A percentile compares a stretch with the other conserved stretches of the same genome.
phyloP scores from a whole-genome alignment of 768 basidiomycete genomes.

The Trametes punicea region DNA sequence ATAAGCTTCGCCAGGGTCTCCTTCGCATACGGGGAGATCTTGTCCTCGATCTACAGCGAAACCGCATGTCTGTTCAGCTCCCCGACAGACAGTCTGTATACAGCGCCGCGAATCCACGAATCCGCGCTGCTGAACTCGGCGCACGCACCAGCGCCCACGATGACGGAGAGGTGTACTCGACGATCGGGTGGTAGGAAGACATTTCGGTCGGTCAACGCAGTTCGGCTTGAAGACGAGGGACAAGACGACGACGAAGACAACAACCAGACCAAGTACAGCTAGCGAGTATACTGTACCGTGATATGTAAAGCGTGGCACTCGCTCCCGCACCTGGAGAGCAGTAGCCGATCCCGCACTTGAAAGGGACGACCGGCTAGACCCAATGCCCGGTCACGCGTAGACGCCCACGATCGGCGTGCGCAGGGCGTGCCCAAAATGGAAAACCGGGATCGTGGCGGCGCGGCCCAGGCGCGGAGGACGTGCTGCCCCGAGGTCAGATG shows the following conservation, averaged over 20 bases:
- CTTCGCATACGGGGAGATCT: slow-evolving; percentile 88
- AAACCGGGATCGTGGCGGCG: slow-evolving; percentile 9
- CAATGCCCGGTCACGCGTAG: slow-evolving; percentile 3
- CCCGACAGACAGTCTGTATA: background rate
- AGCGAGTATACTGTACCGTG: too few species aligned
- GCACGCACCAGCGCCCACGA: slow-evolving; percentile 81
- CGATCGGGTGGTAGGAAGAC: slow-evolving; percentile 53
- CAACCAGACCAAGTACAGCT: too few species aligned
- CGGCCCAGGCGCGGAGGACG: slow-evolving; percentile 5
- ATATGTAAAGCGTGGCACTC: too few species aligned
- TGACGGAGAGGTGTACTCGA: slow-evolving; percentile 74
- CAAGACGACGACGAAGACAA: too few species aligned
- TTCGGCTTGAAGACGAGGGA: too few species aligned
- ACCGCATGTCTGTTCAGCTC: slow-evolving; percentile 8
- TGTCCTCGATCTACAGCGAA: slow-evolving; percentile 73
- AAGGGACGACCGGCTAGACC: slow-evolving; percentile 8
- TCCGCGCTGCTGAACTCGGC: background rate
- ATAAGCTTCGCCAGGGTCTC: slow-evolving; percentile 82
- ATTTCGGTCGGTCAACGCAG: background rate
- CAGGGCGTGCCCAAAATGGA: background rate
- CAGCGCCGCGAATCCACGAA: background rate
- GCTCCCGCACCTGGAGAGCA: background rate
- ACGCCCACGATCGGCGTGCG: slow-evolving; percentile 9
- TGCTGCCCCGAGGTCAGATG: slow-evolving; percentile 6
- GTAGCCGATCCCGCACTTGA: slow-evolving; percentile 1